These are phyloP conservation scores for Pneumocystis oryctolagi DNA, from an alignment of 1,139 yeast genomes.

Conservation along the genomic window DNA sequence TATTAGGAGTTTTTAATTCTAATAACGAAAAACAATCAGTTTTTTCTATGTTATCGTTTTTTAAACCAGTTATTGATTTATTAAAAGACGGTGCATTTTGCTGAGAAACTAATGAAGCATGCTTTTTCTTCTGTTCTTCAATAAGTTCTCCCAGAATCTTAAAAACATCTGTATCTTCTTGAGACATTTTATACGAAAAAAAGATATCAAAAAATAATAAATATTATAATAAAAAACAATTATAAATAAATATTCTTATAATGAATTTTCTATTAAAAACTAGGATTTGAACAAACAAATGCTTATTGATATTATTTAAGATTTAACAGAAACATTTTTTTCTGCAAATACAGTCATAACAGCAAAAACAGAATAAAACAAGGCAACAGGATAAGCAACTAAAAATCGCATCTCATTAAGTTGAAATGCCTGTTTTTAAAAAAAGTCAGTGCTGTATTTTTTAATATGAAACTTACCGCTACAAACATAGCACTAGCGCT, in stretches of 20 bases:
- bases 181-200: neutral
- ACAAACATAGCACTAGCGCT: slow-evolving; percentile 91
- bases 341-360: slow-evolving; percentile 72
- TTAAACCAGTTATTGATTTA: neutral
- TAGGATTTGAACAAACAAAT: neutral
- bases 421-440: slow-evolving; percentile 31
- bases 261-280: neutral
- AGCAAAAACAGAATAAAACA: slow-evolving; percentile 89
- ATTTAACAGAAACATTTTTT: neutral
- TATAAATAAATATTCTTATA: neutral
- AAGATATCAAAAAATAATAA: neutral
- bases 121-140: neutral
- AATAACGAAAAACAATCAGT: neutral
- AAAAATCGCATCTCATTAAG: slow-evolving; percentile 74
- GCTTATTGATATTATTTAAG: neutral
- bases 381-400: slow-evolving; percentile 83
- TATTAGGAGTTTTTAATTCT: neutral
- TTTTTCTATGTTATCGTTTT: neutral
- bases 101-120: neutral
- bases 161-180: neutral
- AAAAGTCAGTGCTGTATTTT: neutral
- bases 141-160: neutral
- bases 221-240: neutral
- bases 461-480: slow-evolving; percentile 31
- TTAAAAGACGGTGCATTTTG: neutral